Conservation (phyloP, 306 rosid genomes). For the Luffa acutangula region DNA sequence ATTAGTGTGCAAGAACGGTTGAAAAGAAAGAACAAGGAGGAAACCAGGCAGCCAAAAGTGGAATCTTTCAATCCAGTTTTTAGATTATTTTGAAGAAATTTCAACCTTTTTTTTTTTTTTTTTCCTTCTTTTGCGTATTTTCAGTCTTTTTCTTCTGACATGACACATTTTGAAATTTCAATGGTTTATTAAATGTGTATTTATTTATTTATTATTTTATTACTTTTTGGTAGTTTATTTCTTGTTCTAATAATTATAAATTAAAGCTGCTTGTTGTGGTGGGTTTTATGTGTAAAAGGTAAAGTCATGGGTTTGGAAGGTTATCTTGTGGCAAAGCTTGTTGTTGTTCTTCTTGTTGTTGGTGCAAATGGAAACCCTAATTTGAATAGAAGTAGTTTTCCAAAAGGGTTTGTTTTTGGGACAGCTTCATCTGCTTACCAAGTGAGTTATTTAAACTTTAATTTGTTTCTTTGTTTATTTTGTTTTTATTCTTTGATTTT, state of each 20-base stretch:
- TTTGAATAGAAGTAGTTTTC: slow-evolving; percentile 32
- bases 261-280: neutral
- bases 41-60: neutral
- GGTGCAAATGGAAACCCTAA: neutral
- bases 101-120: neutral
- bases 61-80: neutral
- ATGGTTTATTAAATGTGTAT: neutral
- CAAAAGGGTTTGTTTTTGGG: slow-evolving; percentile 31
- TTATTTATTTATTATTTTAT: neutral
- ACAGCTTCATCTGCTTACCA: slow-evolving; percentile 35
- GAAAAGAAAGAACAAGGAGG: neutral
- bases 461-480: neutral
- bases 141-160: neutral
- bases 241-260: neutral
- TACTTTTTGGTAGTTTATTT: neutral
- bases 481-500: neutral
- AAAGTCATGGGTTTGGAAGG: neutral
- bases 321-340: neutral
- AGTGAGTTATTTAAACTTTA: neutral
- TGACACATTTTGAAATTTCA: neutral
- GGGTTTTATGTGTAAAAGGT: neutral
- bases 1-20: neutral
- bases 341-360: neutral
- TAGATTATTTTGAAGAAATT: neutral
- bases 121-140: neutral